phyloP scores from a whole-genome alignment of 805 yeast species.

The Priceomyces carsonii region DNA sequence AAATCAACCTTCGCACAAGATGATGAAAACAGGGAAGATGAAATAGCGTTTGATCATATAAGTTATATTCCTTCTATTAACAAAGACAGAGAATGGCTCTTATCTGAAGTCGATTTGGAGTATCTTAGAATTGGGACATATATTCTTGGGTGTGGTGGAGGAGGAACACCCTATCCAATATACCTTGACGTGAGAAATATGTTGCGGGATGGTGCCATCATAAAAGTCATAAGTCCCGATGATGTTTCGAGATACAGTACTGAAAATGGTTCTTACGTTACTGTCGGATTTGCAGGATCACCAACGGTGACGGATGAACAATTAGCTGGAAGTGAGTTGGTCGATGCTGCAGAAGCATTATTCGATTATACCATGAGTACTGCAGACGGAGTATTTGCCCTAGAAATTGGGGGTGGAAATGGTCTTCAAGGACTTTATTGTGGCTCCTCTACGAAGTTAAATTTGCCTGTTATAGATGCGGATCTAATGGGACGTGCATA shows the following conservation, averaged over 20 bases:
- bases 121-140: conserved; percentile 45
- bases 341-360: conserved; percentile 27
- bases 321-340: conserved; percentile 38
- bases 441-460: conserved; percentile 16
- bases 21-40: conserved; percentile 3
- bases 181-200: conserved; percentile 34
- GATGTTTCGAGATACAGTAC: conserved; percentile 20
- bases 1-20: conserved; percentile 2
- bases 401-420: conserved; percentile 49
- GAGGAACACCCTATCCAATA: conserved; percentile 47
- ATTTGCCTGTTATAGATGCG: conserved; percentile 32
- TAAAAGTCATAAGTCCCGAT: conserved; percentile 35
- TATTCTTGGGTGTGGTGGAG: conserved; percentile 54
- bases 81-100: conserved; percentile 34
- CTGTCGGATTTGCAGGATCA: conserved; percentile 40
- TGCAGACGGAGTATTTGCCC: conserved; percentile 35
- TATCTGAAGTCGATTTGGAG: conserved; percentile 42
- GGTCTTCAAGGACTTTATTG: conserved; percentile 26
- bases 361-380: conserved; percentile 23
- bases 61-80: conserved; percentile 28
- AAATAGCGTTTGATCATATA: conserved; percentile 8
- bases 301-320: conserved; percentile 50
- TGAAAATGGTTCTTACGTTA: conserved; percentile 28
- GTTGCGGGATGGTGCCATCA: conserved; percentile 32
- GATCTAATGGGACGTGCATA: conserved; percentile 49